A percentile compares a stretch with the other conserved stretches of the same genome.
phyloP scores from a whole-genome alignment of 176 grass and related monocot genomes.

The Carex kokanica region DNA sequence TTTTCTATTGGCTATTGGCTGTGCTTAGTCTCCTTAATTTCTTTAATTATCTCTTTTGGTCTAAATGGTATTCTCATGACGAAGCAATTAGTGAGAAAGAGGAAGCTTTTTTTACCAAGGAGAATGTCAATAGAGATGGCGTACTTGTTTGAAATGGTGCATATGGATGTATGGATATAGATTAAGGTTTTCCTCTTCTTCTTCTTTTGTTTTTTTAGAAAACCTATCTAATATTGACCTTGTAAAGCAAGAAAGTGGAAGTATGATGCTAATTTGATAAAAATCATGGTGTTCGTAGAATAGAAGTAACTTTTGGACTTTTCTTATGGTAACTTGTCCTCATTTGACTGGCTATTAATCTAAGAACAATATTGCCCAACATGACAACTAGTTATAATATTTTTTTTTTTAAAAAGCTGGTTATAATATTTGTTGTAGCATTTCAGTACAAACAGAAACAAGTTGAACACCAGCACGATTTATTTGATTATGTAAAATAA shows the following conservation, averaged over 20 bases:
- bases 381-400: too few relatives aligned
- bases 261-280: too few relatives aligned
- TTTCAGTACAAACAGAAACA: neutral
- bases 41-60: conserved; percentile 71
- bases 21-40: conserved; percentile 85
- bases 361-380: neutral
- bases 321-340: neutral
- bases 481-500: neutral
- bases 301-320: neutral
- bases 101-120: conserved; percentile 28
- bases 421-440: too few relatives aligned
- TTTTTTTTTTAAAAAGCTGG: too few relatives aligned
- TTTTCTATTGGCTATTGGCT: conserved; percentile 84
- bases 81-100: conserved; percentile 35
- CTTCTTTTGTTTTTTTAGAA: too few relatives aligned
- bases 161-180: conserved; percentile 26
- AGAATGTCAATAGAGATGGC: conserved; percentile 31
- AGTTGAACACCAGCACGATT: neutral
- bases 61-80: conserved; percentile 58
- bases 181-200: neutral
- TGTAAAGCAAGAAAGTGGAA: neutral
- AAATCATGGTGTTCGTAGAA: neutral
- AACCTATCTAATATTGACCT: neutral
- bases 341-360: neutral
- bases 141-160: conserved; percentile 27